phyloP scores from a whole-genome alignment of 768 basidiomycete genomes.

The Podaxis rugospora region DNA sequence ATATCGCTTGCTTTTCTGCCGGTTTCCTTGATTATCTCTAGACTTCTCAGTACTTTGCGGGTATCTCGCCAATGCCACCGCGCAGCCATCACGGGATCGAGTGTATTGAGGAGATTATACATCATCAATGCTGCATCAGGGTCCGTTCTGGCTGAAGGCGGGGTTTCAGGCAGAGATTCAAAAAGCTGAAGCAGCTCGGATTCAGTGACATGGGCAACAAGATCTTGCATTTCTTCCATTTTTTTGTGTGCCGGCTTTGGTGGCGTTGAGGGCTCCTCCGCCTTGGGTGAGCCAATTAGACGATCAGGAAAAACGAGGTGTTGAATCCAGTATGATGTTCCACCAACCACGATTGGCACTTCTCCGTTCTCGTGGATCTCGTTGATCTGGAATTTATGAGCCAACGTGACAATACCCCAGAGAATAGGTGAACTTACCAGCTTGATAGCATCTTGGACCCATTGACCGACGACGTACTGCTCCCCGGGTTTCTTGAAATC shows the following conservation, averaged over 20 bases:
- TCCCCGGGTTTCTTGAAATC: slow-evolving; percentile 82
- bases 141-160: slow-evolving; percentile 51
- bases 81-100: slow-evolving; percentile 72
- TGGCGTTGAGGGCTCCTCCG: not conserved
- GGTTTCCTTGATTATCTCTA: slow-evolving; percentile 73
- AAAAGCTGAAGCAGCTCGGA: slow-evolving; percentile 46
- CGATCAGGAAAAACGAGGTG: slow-evolving; percentile 89
- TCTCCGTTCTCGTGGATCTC: slow-evolving; percentile 59
- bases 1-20: slow-evolving; percentile 65
- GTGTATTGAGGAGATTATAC: slow-evolving; percentile 54
- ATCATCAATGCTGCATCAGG: slow-evolving; percentile 59
- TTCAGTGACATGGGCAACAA: slow-evolving; percentile 33
- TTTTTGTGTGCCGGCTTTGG: slow-evolving; percentile 19
- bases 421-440: slow-evolving; percentile 48
- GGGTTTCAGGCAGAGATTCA: slow-evolving; percentile 51
- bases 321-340: slow-evolving; percentile 97
- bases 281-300: slow-evolving; percentile 26
- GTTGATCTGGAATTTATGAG: slow-evolving; percentile 51
- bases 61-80: slow-evolving; percentile 98
- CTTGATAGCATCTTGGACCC: slow-evolving; percentile 77
- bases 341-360: slow-evolving; percentile 90
- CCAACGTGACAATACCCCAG: not conserved
- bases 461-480: slow-evolving; percentile 83
- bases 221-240: slow-evolving; percentile 9
- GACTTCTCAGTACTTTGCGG: slow-evolving; percentile 78